These are phyloP conservation scores for Rhododendron griersonianum DNA, from an alignment of 148 eudicot species.

Conservation along the genomic window DNA sequence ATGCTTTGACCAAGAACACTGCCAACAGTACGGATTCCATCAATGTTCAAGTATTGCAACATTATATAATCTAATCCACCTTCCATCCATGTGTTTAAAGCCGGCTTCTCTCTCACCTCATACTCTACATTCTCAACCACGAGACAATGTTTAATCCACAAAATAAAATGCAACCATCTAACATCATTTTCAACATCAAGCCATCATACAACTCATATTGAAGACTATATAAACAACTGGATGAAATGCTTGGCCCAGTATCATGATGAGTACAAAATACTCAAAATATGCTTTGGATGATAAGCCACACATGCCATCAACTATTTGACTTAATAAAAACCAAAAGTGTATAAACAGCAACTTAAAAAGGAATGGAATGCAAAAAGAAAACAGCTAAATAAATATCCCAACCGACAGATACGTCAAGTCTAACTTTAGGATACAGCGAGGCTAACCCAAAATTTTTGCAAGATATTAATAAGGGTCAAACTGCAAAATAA, in stretches of 20 bases:
- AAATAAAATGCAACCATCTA: slow-evolving; percentile 3
- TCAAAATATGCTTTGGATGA: no score
- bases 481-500: neutral
- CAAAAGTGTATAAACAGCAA: neutral
- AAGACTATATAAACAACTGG: neutral
- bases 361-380: neutral
- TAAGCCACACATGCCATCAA: neutral
- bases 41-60: slow-evolving; percentile 74
- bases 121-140: slow-evolving; percentile 44
- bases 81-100: slow-evolving; percentile 85
- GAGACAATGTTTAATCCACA: neutral
- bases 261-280: neutral
- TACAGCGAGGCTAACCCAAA: neutral
- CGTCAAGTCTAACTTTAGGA: neutral
- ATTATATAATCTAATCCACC: slow-evolving; percentile 83
- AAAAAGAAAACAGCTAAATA: neutral
- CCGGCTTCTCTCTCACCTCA: slow-evolving; percentile 84
- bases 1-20: slow-evolving; percentile 99
- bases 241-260: neutral
- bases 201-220: slow-evolving; percentile 5
- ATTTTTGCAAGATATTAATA: neutral
- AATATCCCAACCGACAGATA: neutral
- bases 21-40: slow-evolving; percentile 93
- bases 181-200: neutral
- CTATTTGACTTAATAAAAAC: neutral